phyloP scores from a whole-genome alignment of 192 early-diverging fungal species.

The Backusella psychrophila region DNA sequence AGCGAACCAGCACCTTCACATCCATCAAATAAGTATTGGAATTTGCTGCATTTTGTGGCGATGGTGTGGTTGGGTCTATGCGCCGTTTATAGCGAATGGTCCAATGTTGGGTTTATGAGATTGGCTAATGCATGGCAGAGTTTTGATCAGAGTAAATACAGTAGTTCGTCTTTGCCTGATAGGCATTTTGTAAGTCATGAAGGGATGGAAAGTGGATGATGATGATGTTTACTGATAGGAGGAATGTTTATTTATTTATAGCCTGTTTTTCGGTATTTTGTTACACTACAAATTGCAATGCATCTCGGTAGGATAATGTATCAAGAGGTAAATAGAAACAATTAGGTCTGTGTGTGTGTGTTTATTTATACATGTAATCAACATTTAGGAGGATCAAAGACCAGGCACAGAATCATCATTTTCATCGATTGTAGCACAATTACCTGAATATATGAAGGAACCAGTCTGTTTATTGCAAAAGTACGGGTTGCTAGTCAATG shows the following conservation, averaged over 20 bases:
- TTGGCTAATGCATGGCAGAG: slow-evolving; percentile 11
- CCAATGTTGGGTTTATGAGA: not conserved
- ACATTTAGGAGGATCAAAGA: not conserved
- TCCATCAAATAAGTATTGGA: slow-evolving; percentile 46
- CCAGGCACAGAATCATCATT: not conserved
- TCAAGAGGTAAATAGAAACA: slow-evolving; percentile 36
- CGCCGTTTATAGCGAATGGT: slow-evolving; percentile 38
- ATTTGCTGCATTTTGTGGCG: slow-evolving; percentile 46
- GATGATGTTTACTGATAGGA: too few species aligned
- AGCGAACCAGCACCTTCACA: slow-evolving; percentile 6
- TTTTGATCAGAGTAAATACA: not conserved
- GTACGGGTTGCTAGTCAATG: not conserved
- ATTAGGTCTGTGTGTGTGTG: not conserved
- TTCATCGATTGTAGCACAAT: not conserved
- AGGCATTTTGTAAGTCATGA: slow-evolving; percentile 16
- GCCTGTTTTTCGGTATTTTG: slow-evolving; percentile 60
- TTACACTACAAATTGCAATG: slow-evolving; percentile 46
- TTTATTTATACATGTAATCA: not conserved
- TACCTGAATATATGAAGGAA: not conserved
- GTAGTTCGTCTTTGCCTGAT: not conserved
- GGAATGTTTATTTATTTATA: not conserved
- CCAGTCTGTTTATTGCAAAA: slow-evolving; percentile 4
- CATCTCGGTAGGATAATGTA: slow-evolving; percentile 43
- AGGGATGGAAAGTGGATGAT: too few species aligned
- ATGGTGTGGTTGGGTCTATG: slow-evolving; percentile 43